A percentile compares a stretch with the other conserved stretches of the same genome.
Conservation (phyloP, 768 basidiomycete species). For the Trametes elegans region DNA sequence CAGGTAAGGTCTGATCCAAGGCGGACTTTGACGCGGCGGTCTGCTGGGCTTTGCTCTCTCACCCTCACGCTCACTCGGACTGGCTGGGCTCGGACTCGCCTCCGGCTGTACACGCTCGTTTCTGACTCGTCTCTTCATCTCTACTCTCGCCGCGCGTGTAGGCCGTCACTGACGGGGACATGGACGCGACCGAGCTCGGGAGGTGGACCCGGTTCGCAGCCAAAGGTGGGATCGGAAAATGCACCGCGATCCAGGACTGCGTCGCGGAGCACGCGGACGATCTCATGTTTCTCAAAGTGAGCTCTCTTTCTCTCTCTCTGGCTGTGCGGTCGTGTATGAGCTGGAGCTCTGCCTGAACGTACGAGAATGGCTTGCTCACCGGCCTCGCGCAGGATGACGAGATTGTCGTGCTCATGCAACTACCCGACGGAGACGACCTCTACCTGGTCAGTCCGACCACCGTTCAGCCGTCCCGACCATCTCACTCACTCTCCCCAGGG, state of each 20-base stretch:
- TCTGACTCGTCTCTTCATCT: too few species aligned
- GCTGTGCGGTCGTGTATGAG: neutral
- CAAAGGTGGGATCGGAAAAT: constrained; percentile 84
- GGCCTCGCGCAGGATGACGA: constrained; percentile 64
- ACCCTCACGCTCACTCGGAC: too few species aligned
- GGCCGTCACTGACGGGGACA: too few species aligned
- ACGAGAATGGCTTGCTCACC: neutral
- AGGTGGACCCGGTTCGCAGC: constrained; percentile 83
- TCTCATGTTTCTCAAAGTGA: constrained; percentile 83
- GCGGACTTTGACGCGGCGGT: too few species aligned
- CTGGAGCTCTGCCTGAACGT: neutral
- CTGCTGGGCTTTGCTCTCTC: too few species aligned
- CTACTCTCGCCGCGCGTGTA: too few species aligned
- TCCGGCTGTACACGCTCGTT: too few species aligned
- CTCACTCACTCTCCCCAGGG: constrained; percentile 46
- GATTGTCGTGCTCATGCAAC: constrained; percentile 73
- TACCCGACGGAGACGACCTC: constrained; percentile 48
- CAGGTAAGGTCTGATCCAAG: too few species aligned
- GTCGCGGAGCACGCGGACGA: constrained; percentile 72
- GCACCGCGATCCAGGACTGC: constrained; percentile 71
- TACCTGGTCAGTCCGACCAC: constrained; percentile 63
- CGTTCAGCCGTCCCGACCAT: too few species aligned
- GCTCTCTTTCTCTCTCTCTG: constrained; percentile 12
- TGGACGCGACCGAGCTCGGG: constrained; percentile 72
- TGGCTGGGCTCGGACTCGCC: too few species aligned